Conservation (phyloP, 768 basidiomycete species). For the Pulveroboletus sp. region DNA sequence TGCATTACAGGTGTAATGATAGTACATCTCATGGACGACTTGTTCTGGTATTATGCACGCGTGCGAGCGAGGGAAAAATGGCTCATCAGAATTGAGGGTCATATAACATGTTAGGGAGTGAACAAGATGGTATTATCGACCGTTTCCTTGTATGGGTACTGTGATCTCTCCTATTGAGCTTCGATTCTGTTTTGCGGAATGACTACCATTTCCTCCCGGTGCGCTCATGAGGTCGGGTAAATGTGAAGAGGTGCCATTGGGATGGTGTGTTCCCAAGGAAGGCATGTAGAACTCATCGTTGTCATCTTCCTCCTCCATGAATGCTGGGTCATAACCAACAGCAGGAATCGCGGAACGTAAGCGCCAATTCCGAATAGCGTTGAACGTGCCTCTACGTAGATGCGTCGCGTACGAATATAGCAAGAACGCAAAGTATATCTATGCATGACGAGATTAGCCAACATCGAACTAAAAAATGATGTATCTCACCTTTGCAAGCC, state of each 20-base stretch:
- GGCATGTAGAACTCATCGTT: constrained; percentile 66
- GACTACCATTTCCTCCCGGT: constrained; percentile 35
- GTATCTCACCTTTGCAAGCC: constrained; percentile 77
- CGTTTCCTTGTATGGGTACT: constrained; percentile 45
- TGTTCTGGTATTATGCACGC: not conserved
- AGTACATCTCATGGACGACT: not conserved
- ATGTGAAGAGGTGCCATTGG: constrained; percentile 43
- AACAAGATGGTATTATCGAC: constrained; percentile 30
- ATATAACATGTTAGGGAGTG: constrained; percentile 13
- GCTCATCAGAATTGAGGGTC: constrained; percentile 6
- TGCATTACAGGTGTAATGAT: too few relatives aligned
- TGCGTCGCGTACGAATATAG: constrained; percentile 93
- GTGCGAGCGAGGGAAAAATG: not conserved
- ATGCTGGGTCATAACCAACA: constrained; percentile 24
- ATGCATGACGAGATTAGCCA: constrained; percentile 1
- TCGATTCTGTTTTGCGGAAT: constrained; percentile 23
- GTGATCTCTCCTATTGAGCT: constrained; percentile 25
- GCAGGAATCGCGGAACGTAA: constrained; percentile 13
- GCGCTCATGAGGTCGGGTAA: constrained; percentile 63
- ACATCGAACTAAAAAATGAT: not conserved
- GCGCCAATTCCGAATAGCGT: constrained; percentile 54
- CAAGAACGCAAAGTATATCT: constrained; percentile 89
- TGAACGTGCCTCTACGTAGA: constrained; percentile 87
- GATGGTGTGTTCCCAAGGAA: constrained; percentile 45
- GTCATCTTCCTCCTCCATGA: constrained; percentile 57